Base-by-base conservation (phyloP, 1,139 yeast species). In the Debaryomyces fabryi region DNA sequence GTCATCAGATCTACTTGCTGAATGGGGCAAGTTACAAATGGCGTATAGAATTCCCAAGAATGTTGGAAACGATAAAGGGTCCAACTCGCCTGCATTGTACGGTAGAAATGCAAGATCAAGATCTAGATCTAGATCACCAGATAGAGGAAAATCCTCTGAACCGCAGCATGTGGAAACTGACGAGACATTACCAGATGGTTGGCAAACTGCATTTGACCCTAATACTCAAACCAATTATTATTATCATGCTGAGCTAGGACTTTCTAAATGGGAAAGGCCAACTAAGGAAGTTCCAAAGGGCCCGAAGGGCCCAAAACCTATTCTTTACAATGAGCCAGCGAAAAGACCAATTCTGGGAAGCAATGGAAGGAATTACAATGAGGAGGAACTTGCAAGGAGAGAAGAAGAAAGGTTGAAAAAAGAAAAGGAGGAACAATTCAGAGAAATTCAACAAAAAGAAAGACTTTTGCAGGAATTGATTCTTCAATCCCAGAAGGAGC, bases 11-110 rank as follows among this genome's bases (percentile, higher is more conserved):
- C 68, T 93, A 42, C 60, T 89, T 23, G 71, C 74, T 1, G 85
- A 78, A 53, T 93, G 98, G 98, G 74, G 85, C 39, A 72, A 72
- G 30, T 78, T 90, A 52, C 85, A 88, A 60, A 83, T 89, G 81
- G 95, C 93, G 6, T 88, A 86, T 60, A 80, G 96, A 49, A 93
- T 93, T 44, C 93, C 93, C 0, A 85, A 87, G 51, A 57, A 59
- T 38, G 35, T 47, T 15, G 44, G 49, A 8, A 49, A 50, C 18
- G 54, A 58, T 9, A 47, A 38, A 10, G 49, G 37, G 13, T 44
- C 41, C 18, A 43, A 46, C 18, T 47, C 49, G 5, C 52, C 54
- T 13, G 51, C 55, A 18, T 30, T 47, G n/a, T 63, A 58, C 47
- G 60, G 59, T 16, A 52, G 68, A 48, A 49, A 58, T 21, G 55